Base-by-base conservation (phyloP, 176 grass and related monocot genomes). In the Carex pumila region DNA sequence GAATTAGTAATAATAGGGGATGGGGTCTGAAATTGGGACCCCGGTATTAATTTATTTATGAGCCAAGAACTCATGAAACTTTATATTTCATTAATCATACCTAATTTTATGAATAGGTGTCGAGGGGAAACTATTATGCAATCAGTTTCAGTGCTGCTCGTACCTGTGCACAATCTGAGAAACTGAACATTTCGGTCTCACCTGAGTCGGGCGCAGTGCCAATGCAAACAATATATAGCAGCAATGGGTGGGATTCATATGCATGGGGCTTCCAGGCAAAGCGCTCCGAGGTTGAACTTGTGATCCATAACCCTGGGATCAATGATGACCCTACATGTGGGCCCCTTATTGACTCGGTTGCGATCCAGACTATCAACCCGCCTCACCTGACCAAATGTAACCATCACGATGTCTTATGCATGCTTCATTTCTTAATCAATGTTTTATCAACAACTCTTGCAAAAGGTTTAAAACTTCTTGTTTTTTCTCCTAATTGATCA, bases 61-160 rank as follows among this genome's bases (percentile, higher is more conserved):
- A 60, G 57, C 57, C 7, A 60, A 60, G 57, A 60, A 60, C 57
- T 60, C 5, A 5, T 7, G 57, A 60, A 60, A 59, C 15, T 59
- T 59, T 59, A 59, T 59, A 59, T 59, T 59, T 6, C 5, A 59
- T 59, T 74, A 52, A 30, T 30, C 13, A 52, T 75, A 75, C 21
- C 19, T 75, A 21, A 75, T 5, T 29, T 29, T 75, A 12, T 75
- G 43, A 53, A 49, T 17, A 75, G 71, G 19, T 75, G 5, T 0
- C 81, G 0, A 79, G n/a, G 0, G 92, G 95, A 75, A 60, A 81
- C 61, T 94, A 91, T 91, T 98, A 98, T 88, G 80, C 92, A 68
- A 53, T 98, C 87, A 98, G 92, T 25, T 98, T 98, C 87, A 90
- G 90, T 88, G 92, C 92, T 22, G 95, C 86, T 57, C 95, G 95